phyloP scores from a whole-genome alignment of 805 yeast species.

The Saccharomyces jurei region DNA sequence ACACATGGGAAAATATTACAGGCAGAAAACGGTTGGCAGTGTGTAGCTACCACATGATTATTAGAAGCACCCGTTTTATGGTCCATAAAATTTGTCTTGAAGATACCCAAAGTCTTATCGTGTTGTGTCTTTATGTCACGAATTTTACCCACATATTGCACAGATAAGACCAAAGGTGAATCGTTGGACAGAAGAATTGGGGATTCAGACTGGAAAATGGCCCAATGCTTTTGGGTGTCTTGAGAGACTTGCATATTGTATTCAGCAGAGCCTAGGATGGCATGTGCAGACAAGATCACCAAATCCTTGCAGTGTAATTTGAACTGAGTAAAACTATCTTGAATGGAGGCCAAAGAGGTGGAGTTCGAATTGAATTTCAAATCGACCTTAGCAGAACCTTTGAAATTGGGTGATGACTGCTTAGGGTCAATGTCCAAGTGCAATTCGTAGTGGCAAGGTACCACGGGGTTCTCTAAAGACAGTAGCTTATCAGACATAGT shows the following conservation, averaged over 20 bases:
- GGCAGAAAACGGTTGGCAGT: conserved; percentile 62
- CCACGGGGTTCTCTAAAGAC: conserved; percentile 18
- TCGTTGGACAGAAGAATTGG: background rate
- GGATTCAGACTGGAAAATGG: conserved; percentile 5
- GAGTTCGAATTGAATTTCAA: conserved; percentile 1
- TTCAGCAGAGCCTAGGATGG: conserved; percentile 30
- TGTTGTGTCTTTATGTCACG: conserved; percentile 42
- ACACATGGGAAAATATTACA: conserved; percentile 58
- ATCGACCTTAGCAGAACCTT: conserved; percentile 27
- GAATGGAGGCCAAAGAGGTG: background rate
- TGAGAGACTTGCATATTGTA: conserved; percentile 21
- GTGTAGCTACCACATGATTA: conserved; percentile 55
- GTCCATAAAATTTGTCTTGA: conserved; percentile 57
- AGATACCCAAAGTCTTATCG: conserved; percentile 57
- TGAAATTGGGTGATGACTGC: conserved; percentile 38
- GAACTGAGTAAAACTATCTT: conserved; percentile 5
- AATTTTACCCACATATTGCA: conserved; percentile 45
- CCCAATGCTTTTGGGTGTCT: conserved; percentile 11
- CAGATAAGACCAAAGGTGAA: conserved; percentile 1
- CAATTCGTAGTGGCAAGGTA: conserved; percentile 33
- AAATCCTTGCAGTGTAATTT: conserved; percentile 27
- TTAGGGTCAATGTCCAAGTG: conserved; percentile 34
- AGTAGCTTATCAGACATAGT: conserved; percentile 3
- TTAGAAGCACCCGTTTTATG: conserved; percentile 41
- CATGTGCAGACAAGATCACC: conserved; percentile 34